phyloP scores from a whole-genome alignment of 1,284 basidiomycete species.

The Neolentinus lepideus region DNA sequence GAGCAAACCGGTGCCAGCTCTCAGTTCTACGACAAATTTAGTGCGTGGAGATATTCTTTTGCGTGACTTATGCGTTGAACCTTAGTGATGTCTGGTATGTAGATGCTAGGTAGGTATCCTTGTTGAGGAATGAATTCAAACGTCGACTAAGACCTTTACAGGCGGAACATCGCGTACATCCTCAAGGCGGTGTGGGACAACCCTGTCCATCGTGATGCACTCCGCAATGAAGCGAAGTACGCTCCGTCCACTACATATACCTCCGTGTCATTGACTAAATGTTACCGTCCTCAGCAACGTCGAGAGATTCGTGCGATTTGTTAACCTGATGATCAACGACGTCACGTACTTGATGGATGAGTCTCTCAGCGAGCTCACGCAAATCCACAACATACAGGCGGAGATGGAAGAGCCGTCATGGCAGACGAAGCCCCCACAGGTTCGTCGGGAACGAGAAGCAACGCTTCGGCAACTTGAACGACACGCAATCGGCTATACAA shows the following conservation, averaged over 20 bases:
- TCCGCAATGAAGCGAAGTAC: conserved; percentile 72
- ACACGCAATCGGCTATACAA: conserved; percentile 80
- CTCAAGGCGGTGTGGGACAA: conserved; percentile 89
- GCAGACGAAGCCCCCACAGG: conserved; percentile 56
- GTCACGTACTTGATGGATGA: conserved; percentile 98
- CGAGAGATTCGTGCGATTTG: conserved; percentile 91
- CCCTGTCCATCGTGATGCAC: conserved; percentile 76
- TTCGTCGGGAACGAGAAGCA: conserved; percentile 83
- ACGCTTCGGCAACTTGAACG: conserved; percentile 76
- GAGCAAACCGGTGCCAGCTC: conserved; percentile 96
- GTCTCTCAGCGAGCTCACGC: conserved; percentile 82
- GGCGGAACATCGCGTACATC: conserved; percentile 81
- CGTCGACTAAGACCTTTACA: conserved; percentile 17
- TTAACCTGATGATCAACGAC: conserved; percentile 99
- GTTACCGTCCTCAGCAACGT: conserved; percentile 49
- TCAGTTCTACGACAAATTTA: conserved; percentile 98
- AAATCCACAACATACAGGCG: conserved; percentile 81
- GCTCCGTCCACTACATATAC: conserved; percentile 20
- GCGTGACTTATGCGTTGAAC: conserved; percentile 3
- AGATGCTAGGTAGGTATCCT: conserved; percentile 47
- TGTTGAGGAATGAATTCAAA: neutral
- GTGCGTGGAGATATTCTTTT: conserved; percentile 39
- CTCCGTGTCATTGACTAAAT: conserved; percentile 4
- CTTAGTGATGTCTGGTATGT: conserved; percentile 6
- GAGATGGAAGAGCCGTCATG: conserved; percentile 81